Conservation (phyloP, 768 basidiomycete genomes). For the Tricholoma matsutake region DNA sequence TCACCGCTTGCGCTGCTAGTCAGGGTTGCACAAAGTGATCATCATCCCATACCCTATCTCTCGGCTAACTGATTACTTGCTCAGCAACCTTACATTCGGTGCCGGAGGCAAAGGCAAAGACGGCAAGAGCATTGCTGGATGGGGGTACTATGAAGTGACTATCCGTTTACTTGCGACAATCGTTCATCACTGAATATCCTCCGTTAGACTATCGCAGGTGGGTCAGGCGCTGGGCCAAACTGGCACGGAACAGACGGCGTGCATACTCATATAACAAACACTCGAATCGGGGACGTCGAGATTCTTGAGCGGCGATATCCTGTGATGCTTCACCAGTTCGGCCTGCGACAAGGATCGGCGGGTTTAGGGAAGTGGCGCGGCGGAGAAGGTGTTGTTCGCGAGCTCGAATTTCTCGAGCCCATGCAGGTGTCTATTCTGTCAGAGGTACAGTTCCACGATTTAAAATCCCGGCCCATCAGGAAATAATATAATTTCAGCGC, state of each 20-base stretch:
- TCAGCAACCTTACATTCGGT: slow-evolving; percentile 86
- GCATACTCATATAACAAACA: slow-evolving; percentile 92
- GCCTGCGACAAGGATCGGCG: slow-evolving; percentile 63
- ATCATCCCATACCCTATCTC: slow-evolving; percentile 5
- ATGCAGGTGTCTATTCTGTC: slow-evolving; percentile 88
- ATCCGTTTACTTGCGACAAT: slow-evolving; percentile 4
- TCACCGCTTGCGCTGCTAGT: slow-evolving; percentile 87
- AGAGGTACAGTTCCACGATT: slow-evolving; percentile 50
- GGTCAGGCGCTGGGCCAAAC: slow-evolving; percentile 82
- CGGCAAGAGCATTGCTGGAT: slow-evolving; percentile 72
- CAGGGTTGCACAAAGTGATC: slow-evolving; percentile 91
- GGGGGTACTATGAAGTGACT: slow-evolving; percentile 84
- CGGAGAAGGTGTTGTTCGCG: slow-evolving; percentile 82
- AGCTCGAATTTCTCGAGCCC: slow-evolving; percentile 76
- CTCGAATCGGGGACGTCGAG: slow-evolving; percentile 90
- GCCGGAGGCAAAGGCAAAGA: slow-evolving; percentile 83
- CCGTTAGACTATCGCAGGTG: slow-evolving; percentile 85
- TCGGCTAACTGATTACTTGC: slow-evolving; percentile 5
- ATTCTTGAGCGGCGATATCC: slow-evolving; percentile 93
- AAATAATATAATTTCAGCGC: slow-evolving; percentile 42
- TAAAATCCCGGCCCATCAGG: not conserved
- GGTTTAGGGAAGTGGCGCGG: slow-evolving; percentile 73
- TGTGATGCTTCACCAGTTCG: slow-evolving; percentile 83
- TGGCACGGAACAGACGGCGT: slow-evolving; percentile 95
- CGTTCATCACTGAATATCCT: slow-evolving; percentile 4